These are phyloP conservation scores for Begonia loranthoides DNA, from an alignment of 306 rosid genomes.

Conservation along the genomic window DNA sequence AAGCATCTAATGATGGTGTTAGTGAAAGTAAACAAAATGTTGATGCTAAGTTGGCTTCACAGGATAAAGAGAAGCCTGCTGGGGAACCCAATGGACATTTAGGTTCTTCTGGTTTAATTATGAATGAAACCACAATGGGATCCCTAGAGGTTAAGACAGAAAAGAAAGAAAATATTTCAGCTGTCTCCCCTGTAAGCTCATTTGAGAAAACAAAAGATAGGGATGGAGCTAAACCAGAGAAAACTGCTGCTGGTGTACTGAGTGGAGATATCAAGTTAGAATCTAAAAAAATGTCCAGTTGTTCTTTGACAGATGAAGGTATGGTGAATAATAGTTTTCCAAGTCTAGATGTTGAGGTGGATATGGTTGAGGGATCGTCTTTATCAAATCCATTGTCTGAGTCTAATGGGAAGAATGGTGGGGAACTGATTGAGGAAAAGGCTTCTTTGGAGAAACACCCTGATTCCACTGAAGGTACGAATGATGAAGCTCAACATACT, in stretches of 20 bases:
- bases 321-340: conserved; percentile 16
- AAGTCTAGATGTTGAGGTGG: conserved; percentile 20
- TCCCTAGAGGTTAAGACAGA: conserved; percentile 3
- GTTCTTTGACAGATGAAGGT: conserved; percentile 11
- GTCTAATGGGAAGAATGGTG: conserved; percentile 17
- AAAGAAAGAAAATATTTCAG: conserved; percentile 18
- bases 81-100: conserved; percentile 12
- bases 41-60: conserved; percentile 16
- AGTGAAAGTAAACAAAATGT: conserved; percentile 20
- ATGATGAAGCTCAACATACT: conserved; percentile 14
- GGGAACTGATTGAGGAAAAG: conserved; percentile 17
- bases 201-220: conserved; percentile 23
- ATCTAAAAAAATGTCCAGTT: conserved; percentile 9
- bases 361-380: conserved; percentile 13
- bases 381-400: conserved; percentile 12
- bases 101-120: conserved; percentile 16
- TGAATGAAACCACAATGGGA: conserved; percentile 3
- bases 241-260: conserved; percentile 15
- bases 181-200: conserved; percentile 12
- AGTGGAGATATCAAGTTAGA: conserved; percentile 19
- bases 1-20: conserved; percentile 21
- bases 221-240: conserved; percentile 20
- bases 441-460: conserved; percentile 13
- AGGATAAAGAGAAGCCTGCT: conserved; percentile 19
- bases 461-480: conserved; percentile 17